phyloP scores from a whole-genome alignment of 805 yeast genomes.

The Saccharomycopsis babjevae region DNA sequence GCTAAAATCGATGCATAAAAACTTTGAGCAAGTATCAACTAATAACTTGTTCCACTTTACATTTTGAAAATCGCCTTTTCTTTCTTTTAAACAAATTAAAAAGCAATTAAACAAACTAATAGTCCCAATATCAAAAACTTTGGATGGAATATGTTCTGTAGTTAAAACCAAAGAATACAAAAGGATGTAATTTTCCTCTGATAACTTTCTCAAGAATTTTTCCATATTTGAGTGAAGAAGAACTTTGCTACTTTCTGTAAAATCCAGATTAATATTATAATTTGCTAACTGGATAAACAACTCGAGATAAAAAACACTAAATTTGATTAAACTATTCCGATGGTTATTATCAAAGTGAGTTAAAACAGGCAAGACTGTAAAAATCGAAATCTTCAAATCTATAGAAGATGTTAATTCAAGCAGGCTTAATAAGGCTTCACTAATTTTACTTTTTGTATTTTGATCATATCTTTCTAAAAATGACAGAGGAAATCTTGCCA shows the following conservation, averaged over 20 bases:
- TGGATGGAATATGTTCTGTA: neutral
- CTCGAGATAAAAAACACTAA: neutral
- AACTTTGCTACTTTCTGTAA: neutral
- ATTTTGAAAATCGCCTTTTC: neutral
- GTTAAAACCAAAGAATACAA: conserved; percentile 3
- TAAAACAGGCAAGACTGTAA: neutral
- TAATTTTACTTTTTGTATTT: neutral
- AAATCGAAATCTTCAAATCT: neutral
- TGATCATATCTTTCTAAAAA: neutral
- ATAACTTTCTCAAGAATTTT: neutral
- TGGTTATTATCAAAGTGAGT: neutral
- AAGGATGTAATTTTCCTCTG: neutral
- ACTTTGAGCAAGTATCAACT: conserved; percentile 1
- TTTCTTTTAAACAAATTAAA: conserved; percentile 1
- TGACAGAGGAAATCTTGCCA: neutral
- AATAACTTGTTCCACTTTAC: conserved; percentile 4
- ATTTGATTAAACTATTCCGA: neutral
- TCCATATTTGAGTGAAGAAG: neutral
- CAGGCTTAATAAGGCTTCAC: neutral
- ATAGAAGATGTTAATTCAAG: neutral
- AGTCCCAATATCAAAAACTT: neutral
- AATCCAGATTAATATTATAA: neutral
- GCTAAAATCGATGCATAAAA: neutral
- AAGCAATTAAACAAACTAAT: neutral
- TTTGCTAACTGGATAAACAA: neutral